phyloP scores from a whole-genome alignment of 2,329 filamentous ascomycete genomes.

The Aspergillus pseudoviridinutans region DNA sequence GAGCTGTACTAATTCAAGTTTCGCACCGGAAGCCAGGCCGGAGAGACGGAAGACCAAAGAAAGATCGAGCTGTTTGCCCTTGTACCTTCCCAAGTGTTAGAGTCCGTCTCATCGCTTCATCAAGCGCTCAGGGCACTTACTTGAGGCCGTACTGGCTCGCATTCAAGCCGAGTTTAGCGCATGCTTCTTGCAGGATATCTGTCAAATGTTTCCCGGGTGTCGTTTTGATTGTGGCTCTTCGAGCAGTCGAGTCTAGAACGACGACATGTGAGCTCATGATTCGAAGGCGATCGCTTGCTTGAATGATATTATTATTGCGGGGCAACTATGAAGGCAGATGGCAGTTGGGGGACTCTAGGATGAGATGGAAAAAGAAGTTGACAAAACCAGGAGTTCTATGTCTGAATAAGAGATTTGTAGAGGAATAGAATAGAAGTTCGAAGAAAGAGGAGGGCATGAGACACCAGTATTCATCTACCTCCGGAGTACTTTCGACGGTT shows the following conservation, averaged over 20 bases:
- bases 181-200: slow-evolving; percentile 84
- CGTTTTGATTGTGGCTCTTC: slow-evolving; percentile 77
- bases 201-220: slow-evolving; percentile 74
- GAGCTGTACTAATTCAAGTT: slow-evolving; percentile 83
- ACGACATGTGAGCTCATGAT: slow-evolving; percentile 83
- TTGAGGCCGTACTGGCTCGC: slow-evolving; percentile 76
- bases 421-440: slow-evolving; percentile 9
- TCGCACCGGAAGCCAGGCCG: slow-evolving; percentile 78
- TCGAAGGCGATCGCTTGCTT: slow-evolving; percentile 5
- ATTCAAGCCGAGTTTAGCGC: slow-evolving; percentile 70
- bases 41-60: slow-evolving; percentile 79
- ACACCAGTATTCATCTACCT: neutral
- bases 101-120: slow-evolving; percentile 11
- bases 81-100: slow-evolving; percentile 53
- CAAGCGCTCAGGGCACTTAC: slow-evolving; percentile 45
- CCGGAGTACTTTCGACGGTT: neutral
- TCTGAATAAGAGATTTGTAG: neutral
- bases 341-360: neutral
- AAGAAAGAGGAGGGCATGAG: slow-evolving; percentile 1
- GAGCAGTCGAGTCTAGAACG: slow-evolving; percentile 76
- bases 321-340: slow-evolving; percentile 2
- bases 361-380: neutral
- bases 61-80: slow-evolving; percentile 81
- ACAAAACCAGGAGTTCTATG: neutral
- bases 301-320: slow-evolving; percentile 15